Evolutionary conservation across 208 protist genomes (phyloP).

Genomic region (Wallacemonas sp.): DNA sequence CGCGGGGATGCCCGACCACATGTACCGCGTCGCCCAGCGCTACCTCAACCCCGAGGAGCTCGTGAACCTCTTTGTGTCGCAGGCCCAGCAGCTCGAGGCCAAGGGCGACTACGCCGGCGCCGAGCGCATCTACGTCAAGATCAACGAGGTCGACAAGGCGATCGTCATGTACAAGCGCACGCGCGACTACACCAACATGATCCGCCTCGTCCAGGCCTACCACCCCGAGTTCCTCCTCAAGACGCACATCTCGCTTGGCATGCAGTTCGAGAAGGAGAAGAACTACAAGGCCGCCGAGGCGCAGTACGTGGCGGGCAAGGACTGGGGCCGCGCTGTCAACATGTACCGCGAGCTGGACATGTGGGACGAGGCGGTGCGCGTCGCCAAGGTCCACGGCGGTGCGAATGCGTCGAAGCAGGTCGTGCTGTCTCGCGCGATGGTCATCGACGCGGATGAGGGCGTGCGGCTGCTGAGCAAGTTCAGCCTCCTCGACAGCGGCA

Average conservation of each 20-base stretch:
- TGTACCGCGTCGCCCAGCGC: conserved; percentile 92
- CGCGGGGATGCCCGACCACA: conserved; percentile 92
- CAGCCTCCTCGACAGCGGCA: conserved; percentile 93
- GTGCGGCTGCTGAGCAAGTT: conserved; percentile 95
- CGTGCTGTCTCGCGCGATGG: conserved; percentile 91
- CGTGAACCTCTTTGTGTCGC: conserved; percentile 88
- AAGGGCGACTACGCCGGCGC: conserved; percentile 94
- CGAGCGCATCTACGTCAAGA: conserved; percentile 96
- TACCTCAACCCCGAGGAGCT: conserved; percentile 92
- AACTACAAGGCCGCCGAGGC: conserved; percentile 94
- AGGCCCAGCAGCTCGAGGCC: conserved; percentile 94
- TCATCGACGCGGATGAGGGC: conserved; percentile 93
- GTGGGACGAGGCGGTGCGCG: conserved; percentile 98
- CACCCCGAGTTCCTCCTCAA: conserved; percentile 92
- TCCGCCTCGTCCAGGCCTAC: conserved; percentile 93
- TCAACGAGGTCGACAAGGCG: conserved; percentile 96
- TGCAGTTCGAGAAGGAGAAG: conserved; percentile 96
- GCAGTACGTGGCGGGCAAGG: conserved; percentile 94
- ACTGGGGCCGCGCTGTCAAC: conserved; percentile 96
- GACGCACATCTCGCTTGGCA: conserved; percentile 94
- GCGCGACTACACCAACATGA: conserved; percentile 93
- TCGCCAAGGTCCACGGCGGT: conserved; percentile 96
- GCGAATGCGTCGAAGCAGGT: conserved; percentile 94
- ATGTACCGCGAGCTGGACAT: conserved; percentile 97
- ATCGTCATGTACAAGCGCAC: conserved; percentile 97